Evolutionary conservation across 805 yeast species (phyloP).

Genomic region (Wickerhamomyces strasburgensis): DNA sequence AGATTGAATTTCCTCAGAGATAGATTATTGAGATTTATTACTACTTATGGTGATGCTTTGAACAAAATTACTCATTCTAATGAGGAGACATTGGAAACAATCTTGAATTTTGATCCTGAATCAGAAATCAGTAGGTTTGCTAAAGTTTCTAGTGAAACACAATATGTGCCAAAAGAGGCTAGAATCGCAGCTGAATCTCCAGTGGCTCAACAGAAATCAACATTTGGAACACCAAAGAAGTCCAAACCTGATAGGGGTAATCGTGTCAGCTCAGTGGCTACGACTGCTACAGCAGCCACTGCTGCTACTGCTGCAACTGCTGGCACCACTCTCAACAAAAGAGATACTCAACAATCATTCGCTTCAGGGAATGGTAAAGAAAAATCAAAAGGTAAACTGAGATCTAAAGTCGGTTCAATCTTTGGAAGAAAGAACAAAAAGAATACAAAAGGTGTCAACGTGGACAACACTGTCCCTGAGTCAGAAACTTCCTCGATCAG

Average conservation of each 20-base stretch:
- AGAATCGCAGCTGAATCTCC: slow-evolving; percentile 27
- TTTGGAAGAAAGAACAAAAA: slow-evolving; percentile 58
- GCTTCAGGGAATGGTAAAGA: slow-evolving; percentile 20
- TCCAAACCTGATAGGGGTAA: too few relatives aligned
- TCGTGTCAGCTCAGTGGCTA: slow-evolving; percentile 20
- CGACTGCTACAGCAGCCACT: slow-evolving; percentile 16
- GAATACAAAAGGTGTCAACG: slow-evolving; percentile 23
- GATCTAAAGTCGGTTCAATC: slow-evolving; percentile 72
- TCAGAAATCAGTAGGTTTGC: slow-evolving; percentile 58
- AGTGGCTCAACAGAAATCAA: slow-evolving; percentile 4
- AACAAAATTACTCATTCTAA: slow-evolving; percentile 40
- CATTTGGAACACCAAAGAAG: slow-evolving; percentile 3
- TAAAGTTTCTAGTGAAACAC: slow-evolving; percentile 29
- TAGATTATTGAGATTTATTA: slow-evolving; percentile 59
- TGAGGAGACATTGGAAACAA: slow-evolving; percentile 62
- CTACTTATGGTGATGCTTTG: slow-evolving; percentile 51
- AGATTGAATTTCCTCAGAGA: slow-evolving; percentile 61
- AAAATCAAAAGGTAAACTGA: slow-evolving; percentile 38
- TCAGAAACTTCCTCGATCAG: slow-evolving; percentile 24
- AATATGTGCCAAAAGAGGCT: slow-evolving; percentile 22
- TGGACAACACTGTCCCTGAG: slow-evolving; percentile 18
- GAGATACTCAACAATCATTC: neutral
- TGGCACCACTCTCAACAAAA: slow-evolving; percentile 4
- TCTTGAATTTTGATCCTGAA: slow-evolving; percentile 58
- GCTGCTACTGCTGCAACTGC: slow-evolving; percentile 12